phyloP scores from a whole-genome alignment of 208 protist species.

The Leishmania mexicana region DNA sequence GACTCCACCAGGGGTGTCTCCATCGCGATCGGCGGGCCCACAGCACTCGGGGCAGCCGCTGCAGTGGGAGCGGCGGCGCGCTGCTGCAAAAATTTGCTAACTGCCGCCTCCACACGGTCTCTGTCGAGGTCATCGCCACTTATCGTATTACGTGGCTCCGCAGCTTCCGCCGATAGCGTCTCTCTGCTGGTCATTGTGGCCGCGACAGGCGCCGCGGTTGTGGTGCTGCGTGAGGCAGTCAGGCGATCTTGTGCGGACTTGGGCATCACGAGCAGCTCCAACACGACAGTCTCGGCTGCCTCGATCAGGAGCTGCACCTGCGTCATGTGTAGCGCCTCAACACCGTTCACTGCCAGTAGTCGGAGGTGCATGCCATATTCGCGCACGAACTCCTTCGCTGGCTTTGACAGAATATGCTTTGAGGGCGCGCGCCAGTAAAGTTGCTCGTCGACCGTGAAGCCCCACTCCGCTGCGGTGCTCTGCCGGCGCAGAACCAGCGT shows the following conservation, averaged over 20 bases:
- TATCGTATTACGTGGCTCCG: neutral
- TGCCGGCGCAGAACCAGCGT: constrained; percentile 45
- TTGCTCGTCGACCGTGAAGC: constrained; percentile 30
- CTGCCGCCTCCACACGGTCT: neutral
- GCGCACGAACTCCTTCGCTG: constrained; percentile 33
- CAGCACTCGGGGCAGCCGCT: neutral
- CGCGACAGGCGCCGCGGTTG: neutral
- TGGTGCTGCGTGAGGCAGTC: neutral
- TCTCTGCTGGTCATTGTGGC: too few species aligned
- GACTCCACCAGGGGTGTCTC: constrained; percentile 21
- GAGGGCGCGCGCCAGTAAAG: constrained; percentile 30
- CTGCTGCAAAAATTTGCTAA: neutral
- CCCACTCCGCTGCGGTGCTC: constrained; percentile 37
- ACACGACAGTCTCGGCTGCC: constrained; percentile 49
- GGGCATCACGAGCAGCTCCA: constrained; percentile 65
- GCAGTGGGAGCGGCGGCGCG: neutral
- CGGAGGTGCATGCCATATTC: constrained; percentile 44
- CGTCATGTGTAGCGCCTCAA: constrained; percentile 48
- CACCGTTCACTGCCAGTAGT: constrained; percentile 65
- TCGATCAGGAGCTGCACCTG: constrained; percentile 49
- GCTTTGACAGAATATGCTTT: constrained; percentile 14
- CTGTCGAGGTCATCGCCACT: neutral
- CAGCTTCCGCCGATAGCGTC: neutral
- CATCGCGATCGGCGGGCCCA: neutral
- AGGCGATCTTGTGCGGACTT: constrained; percentile 3